Evolutionary conservation across 768 basidiomycete species (phyloP).

Genomic region (Suillus subluteus): DNA sequence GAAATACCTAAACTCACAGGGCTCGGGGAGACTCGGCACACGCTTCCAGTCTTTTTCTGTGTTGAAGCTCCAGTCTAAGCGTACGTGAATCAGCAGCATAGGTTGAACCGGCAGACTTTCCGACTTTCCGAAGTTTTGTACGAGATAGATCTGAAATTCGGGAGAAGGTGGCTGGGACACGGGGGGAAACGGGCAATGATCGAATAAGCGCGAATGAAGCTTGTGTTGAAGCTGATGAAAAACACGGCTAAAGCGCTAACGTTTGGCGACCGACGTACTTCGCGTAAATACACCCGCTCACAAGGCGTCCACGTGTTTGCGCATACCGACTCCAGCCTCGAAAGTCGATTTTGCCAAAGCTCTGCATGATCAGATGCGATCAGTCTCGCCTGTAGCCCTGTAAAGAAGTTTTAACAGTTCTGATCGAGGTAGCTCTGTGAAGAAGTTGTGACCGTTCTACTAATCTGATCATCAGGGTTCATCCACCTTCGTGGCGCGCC

Average conservation of each 20-base stretch:
- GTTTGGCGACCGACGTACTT: constrained; percentile 1
- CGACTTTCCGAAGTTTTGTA: neutral
- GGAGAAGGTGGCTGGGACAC: neutral
- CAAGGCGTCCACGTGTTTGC: neutral
- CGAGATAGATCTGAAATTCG: neutral
- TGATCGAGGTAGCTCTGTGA: neutral
- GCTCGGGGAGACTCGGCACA: neutral
- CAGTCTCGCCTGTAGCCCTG: neutral
- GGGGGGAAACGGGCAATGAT: neutral
- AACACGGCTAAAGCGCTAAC: neutral
- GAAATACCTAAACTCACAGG: neutral
- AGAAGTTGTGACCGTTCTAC: neutral
- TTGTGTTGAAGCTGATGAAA: neutral
- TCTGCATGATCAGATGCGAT: neutral
- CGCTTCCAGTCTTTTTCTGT: neutral
- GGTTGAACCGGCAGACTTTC: neutral
- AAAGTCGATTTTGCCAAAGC: neutral
- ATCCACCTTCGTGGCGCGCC: neutral
- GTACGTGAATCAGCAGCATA: neutral
- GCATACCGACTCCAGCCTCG: neutral
- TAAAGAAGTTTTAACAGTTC: neutral
- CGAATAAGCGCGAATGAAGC: neutral
- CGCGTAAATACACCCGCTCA: neutral
- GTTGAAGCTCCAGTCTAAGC: neutral
- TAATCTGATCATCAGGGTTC: neutral